Base-by-base conservation (phyloP, 768 basidiomycete species). In the Thelephora aurantiotincta region DNA sequence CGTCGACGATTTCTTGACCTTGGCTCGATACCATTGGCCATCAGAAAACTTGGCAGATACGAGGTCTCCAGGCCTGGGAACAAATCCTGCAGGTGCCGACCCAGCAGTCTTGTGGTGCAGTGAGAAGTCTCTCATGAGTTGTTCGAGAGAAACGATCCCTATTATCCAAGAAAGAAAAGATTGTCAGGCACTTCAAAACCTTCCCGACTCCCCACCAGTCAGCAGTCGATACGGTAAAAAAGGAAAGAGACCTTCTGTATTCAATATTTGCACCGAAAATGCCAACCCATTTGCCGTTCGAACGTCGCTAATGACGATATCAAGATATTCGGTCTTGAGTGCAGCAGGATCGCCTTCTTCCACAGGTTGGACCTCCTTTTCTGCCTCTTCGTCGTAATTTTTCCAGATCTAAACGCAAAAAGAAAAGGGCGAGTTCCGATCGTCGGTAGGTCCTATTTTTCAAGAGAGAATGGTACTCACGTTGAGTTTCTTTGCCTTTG, bases 21-120 rank as follows among this genome's bases (percentile, higher is more conserved):
- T 87, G 38, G 94, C 94, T 45, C 94, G 85, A 64, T 98, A 97
- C 96, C 94, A 99, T 43, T 82, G 70, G 6, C 88, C 88, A 57
- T 96, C 86, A 43, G 84, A 86, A 65, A 97, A 97, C 59, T 91
- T 91, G 14, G 92, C 94, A 11, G 89, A 90, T 14, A 99, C 88
- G 22, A 97, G 70, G 48, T 97, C 92, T 6, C 92, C 92, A 16
- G 74, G 77, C 58, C 78, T 80, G 0, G 94, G 94, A 4, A 70
- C 68, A 57, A 91, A 93, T 44, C 73, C 76, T n/a, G 81, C 55
- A 3, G 85, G 71, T 14, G 74, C 61, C 18, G 71, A 60, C 2
- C 73, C 64, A 12, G 80, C 72, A 37, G 77, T 74, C 41, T 77
- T 76, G 65, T 98, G 90, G 62, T 93, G 80, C 33, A 85, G 57